Conservation (phyloP, 441 rosid species). For the Flueggea neowawraea region DNA sequence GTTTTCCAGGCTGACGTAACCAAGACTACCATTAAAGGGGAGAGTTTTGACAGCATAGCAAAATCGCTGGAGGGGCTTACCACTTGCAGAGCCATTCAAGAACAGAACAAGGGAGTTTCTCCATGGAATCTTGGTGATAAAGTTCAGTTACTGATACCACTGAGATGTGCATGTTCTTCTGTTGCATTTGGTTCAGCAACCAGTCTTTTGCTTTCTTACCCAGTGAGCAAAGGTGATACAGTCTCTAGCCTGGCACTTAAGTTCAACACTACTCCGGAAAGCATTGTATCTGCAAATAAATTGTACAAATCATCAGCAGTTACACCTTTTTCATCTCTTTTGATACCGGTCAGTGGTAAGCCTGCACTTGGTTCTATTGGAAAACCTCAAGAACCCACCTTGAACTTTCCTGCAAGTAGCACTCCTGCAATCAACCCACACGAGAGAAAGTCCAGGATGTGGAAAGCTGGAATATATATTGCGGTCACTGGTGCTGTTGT, state of each 20-base stretch:
- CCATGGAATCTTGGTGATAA: slow-evolving; percentile 43
- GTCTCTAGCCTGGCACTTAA: slow-evolving; percentile 44
- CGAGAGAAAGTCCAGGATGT: slow-evolving; percentile 45
- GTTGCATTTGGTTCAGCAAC: slow-evolving; percentile 2
- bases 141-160: slow-evolving; percentile 39
- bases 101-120: slow-evolving; percentile 45
- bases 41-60: slow-evolving; percentile 54
- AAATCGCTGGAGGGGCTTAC: slow-evolving; percentile 72
- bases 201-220: slow-evolving; percentile 55
- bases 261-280: slow-evolving; percentile 61
- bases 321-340: slow-evolving; percentile 41
- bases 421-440: slow-evolving; percentile 22
- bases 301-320: slow-evolving; percentile 26
- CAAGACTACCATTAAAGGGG: slow-evolving; percentile 53
- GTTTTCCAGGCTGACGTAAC: slow-evolving; percentile 48
- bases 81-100: slow-evolving; percentile 54
- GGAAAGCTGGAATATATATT: slow-evolving; percentile 51
- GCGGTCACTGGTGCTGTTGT: slow-evolving; percentile 48
- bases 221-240: slow-evolving; percentile 52
- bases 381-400: slow-evolving; percentile 38
- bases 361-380: slow-evolving; percentile 23
- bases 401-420: slow-evolving; percentile 24
- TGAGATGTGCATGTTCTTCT: slow-evolving; percentile 64
- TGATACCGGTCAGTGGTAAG: slow-evolving; percentile 54
- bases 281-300: slow-evolving; percentile 64